These are phyloP conservation scores for Pyrus pyrifolia DNA, from an alignment of 306 rosid species.

Conservation along the genomic window DNA sequence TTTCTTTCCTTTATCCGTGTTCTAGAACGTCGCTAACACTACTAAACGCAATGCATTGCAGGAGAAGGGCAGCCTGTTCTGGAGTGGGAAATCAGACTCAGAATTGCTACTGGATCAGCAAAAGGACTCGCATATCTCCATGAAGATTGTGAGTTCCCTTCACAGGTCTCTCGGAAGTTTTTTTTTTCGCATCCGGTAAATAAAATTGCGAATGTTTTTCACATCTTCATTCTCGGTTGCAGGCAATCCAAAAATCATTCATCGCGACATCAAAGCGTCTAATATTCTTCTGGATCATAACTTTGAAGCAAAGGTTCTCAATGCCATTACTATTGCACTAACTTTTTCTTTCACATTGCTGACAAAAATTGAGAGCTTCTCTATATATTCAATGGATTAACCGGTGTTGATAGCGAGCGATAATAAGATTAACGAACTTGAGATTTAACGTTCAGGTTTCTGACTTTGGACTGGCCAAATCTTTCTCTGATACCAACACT, in stretches of 20 bases:
- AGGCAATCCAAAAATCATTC: conserved; percentile 58
- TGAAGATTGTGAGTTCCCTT: conserved; percentile 42
- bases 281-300: conserved; percentile 52
- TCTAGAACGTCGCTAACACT: too few relatives aligned
- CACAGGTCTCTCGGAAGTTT: neutral
- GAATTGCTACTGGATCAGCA: conserved; percentile 44
- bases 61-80: conserved; percentile 29
- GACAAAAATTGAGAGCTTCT: too few relatives aligned
- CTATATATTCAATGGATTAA: too few relatives aligned
- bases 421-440: neutral
- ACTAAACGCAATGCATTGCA: conserved; percentile 13
- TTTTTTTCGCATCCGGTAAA: neutral
- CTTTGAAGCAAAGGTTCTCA: conserved; percentile 52
- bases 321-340: neutral
- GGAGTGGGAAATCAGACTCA: conserved; percentile 39
- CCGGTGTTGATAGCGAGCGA: too few relatives aligned
- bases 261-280: conserved; percentile 67
- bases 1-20: too few relatives aligned
- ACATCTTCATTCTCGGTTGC: conserved; percentile 4
- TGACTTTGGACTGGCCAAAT: conserved; percentile 37
- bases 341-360: neutral
- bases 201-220: neutral
- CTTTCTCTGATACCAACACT: conserved; percentile 23
- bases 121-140: conserved; percentile 59
- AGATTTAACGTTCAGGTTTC: conserved; percentile 23